phyloP scores from a whole-genome alignment of 2,329 filamentous ascomycete genomes.

The Aureobasidium sp. region DNA sequence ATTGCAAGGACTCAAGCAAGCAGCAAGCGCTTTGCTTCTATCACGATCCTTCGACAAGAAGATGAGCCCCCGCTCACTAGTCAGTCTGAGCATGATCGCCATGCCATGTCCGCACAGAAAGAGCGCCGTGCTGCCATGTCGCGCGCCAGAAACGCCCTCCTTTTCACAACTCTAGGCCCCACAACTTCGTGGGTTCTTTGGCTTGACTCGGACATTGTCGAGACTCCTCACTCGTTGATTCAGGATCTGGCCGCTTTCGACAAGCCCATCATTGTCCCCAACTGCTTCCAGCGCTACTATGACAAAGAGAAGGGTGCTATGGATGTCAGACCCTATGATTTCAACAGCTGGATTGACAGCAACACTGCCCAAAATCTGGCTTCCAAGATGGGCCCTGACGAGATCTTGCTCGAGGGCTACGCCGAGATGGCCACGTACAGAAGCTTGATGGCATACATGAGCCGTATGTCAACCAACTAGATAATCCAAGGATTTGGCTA shows the following conservation, averaged over 20 bases:
- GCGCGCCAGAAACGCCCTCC: constrained; percentile 82
- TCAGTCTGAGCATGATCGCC: constrained; percentile 80
- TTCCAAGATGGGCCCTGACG: constrained; percentile 76
- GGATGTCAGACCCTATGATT: constrained; percentile 84
- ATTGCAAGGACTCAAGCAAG: constrained; percentile 82
- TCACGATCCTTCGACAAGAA: constrained; percentile 93
- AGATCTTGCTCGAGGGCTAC: constrained; percentile 91
- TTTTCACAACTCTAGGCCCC: constrained; percentile 91
- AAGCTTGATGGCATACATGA: constrained; percentile 81
- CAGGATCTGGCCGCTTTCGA: constrained; percentile 85
- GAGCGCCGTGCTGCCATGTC: constrained; percentile 81
- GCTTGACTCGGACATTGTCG: constrained; percentile 87
- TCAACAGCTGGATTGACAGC: constrained; percentile 95
- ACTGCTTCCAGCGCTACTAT: constrained; percentile 82
- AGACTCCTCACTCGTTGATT: constrained; percentile 76
- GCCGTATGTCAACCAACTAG: constrained; percentile 37
- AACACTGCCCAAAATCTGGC: constrained; percentile 68
- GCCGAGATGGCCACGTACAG: constrained; percentile 88
- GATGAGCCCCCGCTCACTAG: constrained; percentile 75
- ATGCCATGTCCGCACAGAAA: constrained; percentile 89
- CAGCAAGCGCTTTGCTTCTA: constrained; percentile 77
- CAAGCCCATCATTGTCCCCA: constrained; percentile 87
- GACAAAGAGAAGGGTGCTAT: constrained; percentile 62
- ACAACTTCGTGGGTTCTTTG: constrained; percentile 93
- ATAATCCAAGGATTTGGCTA: neutral